phyloP scores from a whole-genome alignment of 495 filamentous ascomycete species.

The Pseudoneurospora amorphoporcata region DNA sequence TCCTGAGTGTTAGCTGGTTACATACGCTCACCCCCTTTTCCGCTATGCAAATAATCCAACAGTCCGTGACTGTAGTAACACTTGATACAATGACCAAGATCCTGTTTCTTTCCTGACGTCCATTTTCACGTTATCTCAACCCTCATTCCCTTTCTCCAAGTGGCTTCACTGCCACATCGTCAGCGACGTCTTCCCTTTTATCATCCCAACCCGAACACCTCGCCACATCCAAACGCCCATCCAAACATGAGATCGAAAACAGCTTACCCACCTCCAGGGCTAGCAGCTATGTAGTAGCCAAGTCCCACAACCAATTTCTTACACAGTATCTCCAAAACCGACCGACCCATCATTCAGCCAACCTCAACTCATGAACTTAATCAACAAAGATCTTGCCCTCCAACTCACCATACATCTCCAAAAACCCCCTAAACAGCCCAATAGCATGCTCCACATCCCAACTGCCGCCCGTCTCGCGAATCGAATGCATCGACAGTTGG shows the following conservation, averaged over 20 bases:
- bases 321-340: not conserved
- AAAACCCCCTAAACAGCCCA: conserved; percentile 79
- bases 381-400: conserved; percentile 77
- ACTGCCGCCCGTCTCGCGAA: conserved; percentile 80
- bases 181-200: not conserved
- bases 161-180: not conserved
- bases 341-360: not conserved
- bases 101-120: not conserved
- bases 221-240: not conserved
- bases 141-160: not conserved
- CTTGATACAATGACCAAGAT: not conserved
- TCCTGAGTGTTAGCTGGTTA: not conserved
- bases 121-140: not conserved
- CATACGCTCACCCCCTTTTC: not conserved
- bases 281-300: not conserved
- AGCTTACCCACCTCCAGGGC: not conserved
- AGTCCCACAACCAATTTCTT: not conserved
- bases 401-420: conserved; percentile 68
- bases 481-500: conserved; percentile 96
- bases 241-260: not conserved
- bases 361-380: conserved; percentile 12
- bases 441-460: conserved; percentile 84
- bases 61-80: not conserved
- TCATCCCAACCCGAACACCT: not conserved
- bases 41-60: not conserved